A percentile compares a stretch with the other conserved stretches of the same genome.
These are phyloP conservation scores for Yamadazyma diospyri DNA, from an alignment of 1,139 yeast species.

Conservation along the genomic window DNA sequence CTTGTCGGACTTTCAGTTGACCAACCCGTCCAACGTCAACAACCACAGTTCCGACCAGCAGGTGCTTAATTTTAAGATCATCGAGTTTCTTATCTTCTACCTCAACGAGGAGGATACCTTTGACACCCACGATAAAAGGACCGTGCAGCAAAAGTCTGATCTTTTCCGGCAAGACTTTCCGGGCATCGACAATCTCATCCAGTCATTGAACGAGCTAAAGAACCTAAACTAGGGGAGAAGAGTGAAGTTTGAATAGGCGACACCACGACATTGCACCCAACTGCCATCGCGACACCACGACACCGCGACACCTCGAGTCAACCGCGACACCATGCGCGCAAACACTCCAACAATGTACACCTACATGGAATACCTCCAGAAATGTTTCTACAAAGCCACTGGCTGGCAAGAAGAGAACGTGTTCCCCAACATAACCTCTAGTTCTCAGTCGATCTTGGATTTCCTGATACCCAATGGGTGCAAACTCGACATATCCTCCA, in stretches of 20 bases:
- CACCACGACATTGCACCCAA: too few species aligned
- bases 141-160: conserved; percentile 51
- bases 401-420: conserved; percentile 78
- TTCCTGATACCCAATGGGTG: conserved; percentile 72
- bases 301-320: too few species aligned
- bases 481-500: conserved; percentile 66
- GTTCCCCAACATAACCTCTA: conserved; percentile 68
- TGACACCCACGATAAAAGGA: conserved; percentile 18
- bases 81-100: conserved; percentile 72
- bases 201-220: conserved; percentile 35
- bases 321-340: too few species aligned
- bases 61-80: conserved; percentile 53
- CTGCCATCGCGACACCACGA: too few species aligned
- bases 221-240: conserved; percentile 2
- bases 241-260: not conserved
- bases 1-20: conserved; percentile 14
- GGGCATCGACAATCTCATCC: conserved; percentile 39
- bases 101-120: conserved; percentile 58
- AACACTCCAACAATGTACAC: conserved; percentile 50
- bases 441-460: conserved; percentile 68
- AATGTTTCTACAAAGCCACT: conserved; percentile 64
- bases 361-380: conserved; percentile 81
- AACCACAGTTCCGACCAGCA: conserved; percentile 24
- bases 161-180: conserved; percentile 47
- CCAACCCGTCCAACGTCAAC: conserved; percentile 1